Evolutionary conservation across 805 yeast genomes (phyloP).

Genomic region (Candida piceae): DNA sequence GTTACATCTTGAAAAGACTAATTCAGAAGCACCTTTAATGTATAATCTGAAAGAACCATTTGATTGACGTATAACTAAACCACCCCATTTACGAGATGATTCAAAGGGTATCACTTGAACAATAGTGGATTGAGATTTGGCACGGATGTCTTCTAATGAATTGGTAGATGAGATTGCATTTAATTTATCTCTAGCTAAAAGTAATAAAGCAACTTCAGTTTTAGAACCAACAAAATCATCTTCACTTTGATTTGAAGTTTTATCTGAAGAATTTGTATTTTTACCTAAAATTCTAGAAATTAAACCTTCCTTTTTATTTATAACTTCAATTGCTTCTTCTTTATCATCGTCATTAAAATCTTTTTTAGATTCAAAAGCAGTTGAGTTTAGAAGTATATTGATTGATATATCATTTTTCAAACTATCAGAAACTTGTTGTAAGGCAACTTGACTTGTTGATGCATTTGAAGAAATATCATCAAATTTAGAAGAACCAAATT

Average conservation of each 20-base stretch:
- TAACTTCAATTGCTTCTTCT: neutral
- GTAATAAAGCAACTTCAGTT: conserved; percentile 85
- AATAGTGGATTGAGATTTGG: conserved; percentile 35
- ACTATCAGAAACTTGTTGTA: conserved; percentile 7
- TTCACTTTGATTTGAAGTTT: conserved; percentile 55
- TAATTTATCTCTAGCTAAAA: conserved; percentile 57
- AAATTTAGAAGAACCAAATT: conserved; percentile 54
- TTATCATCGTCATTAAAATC: conserved; percentile 7
- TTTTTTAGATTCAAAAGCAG: conserved; percentile 74
- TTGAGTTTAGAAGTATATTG: conserved; percentile 74
- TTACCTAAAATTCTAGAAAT: neutral
- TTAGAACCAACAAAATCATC: conserved; percentile 86
- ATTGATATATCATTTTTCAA: conserved; percentile 33
- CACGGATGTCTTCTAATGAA: conserved; percentile 41
- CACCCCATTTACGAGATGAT: conserved; percentile 90
- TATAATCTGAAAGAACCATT: conserved; percentile 53
- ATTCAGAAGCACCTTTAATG: conserved; percentile 94
- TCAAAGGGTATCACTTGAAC: conserved; percentile 86
- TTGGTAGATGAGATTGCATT: conserved; percentile 36
- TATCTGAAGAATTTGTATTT: neutral
- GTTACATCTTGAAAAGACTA: conserved; percentile 61
- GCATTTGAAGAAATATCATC: conserved; percentile 37
- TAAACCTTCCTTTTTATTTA: neutral
- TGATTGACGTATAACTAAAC: conserved; percentile 52
- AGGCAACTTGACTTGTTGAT: neutral